Evolutionary conservation across 441 rosid genomes (phyloP), one percentile per base, ranked within the genome.

Genomic region (Pelargonium cotyledonis): DNA sequence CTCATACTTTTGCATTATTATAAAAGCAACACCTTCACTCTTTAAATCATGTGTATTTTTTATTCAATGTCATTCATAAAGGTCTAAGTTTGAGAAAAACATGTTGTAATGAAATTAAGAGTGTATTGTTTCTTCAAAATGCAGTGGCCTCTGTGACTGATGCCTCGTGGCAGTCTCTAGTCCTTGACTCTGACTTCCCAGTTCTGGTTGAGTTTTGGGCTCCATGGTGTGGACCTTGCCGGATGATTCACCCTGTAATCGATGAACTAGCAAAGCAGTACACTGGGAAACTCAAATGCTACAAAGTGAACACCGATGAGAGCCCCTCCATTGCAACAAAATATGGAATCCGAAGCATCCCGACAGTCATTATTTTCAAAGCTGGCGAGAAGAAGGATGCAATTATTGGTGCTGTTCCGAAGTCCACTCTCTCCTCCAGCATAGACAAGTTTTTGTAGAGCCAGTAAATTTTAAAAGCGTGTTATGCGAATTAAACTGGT

Each of bases 131-230:
- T n/a, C 58, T 63, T 74, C 61, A 64, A 51, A 72, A 31, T 73
- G 81, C 88, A 88, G 97, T 86, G 68, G 78, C 85, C 18, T 65
- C 78, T 23, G 88, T 89, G 16, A 79, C 77, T 57, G 96, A 88
- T 65, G 77, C 79, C 18, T 80, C 85, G 43, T 93, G 98, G 98
- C 85, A 88, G 65, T 81, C 94, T 8, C 80, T 80, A 40, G 94
- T 93, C 66, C 89, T 93, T 1, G 87, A 85, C 15, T 83, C 91
- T 41, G 85, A 84, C 46, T 21, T 68, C 14, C 89, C 98, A 5
- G 96, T 91, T 5, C 69, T 91, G 66, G 93, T 94, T 38, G 97
- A 91, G 21, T 94, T 94, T 72, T 94, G 98, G 98, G 98, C 98
- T 63, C 98, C 98, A 4, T 94, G 98, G 97, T 94, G 98, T 62